Evolutionary conservation across 2,329 filamentous ascomycete species (phyloP).

Genomic region (Penicillium sp.): DNA sequence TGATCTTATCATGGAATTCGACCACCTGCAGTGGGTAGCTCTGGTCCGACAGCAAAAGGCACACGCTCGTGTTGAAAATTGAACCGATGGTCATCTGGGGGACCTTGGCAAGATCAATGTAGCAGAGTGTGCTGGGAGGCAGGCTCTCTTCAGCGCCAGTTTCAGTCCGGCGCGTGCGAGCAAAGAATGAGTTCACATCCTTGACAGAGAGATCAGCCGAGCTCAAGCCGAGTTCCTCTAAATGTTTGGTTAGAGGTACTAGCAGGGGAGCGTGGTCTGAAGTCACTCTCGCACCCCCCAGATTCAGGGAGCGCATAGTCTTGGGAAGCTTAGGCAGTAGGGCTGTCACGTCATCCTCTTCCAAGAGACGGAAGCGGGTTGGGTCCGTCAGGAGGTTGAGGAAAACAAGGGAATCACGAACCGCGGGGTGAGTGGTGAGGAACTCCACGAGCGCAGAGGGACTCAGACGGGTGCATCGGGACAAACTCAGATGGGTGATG

Average conservation of each 20-base stretch:
- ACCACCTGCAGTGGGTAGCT: slow-evolving; percentile 70
- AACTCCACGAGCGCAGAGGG: slow-evolving; percentile 66
- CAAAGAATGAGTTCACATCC: slow-evolving; percentile 63
- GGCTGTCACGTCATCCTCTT: slow-evolving; percentile 59
- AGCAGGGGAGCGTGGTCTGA: slow-evolving; percentile 60
- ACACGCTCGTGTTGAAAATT: slow-evolving; percentile 54
- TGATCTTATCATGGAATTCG: slow-evolving; percentile 67
- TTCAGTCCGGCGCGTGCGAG: slow-evolving; percentile 30
- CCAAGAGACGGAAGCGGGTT: slow-evolving; percentile 66
- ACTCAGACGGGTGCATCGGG: slow-evolving; percentile 67
- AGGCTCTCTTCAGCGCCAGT: slow-evolving; percentile 11
- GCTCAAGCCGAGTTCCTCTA: slow-evolving; percentile 72
- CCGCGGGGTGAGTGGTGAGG: slow-evolving; percentile 65
- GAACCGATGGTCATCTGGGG: slow-evolving; percentile 52
- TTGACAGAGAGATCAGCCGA: slow-evolving; percentile 59
- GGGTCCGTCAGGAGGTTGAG: slow-evolving; percentile 70
- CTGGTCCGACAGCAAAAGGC: slow-evolving; percentile 54
- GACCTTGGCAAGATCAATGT: slow-evolving; percentile 72
- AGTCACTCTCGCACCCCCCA: slow-evolving; percentile 70
- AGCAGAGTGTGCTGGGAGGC: slow-evolving; percentile 54
- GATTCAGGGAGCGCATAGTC: slow-evolving; percentile 66
- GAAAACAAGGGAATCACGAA: slow-evolving; percentile 60
- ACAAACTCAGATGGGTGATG: slow-evolving; percentile 72
- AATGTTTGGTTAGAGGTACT: slow-evolving; percentile 61
- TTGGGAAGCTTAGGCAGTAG: slow-evolving; percentile 63